Evolutionary conservation across 2,329 filamentous ascomycete genomes (phyloP), one percentile per base, ranked within the genome.

Genomic region (Didymella glomerata): DNA sequence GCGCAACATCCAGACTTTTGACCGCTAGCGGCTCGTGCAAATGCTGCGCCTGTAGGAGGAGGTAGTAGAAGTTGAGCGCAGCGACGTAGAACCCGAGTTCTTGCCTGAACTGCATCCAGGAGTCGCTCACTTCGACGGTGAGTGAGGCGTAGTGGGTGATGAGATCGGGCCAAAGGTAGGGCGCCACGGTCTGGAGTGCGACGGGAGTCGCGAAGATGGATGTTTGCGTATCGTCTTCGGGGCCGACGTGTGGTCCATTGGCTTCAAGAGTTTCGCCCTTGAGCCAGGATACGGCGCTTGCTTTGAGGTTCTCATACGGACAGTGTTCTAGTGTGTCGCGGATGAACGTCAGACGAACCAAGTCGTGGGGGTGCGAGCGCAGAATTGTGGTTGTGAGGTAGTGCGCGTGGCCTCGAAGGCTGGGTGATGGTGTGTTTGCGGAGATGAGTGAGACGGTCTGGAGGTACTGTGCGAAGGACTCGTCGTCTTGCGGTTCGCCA

Each of bases 281-380:
- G 32, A 88, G 76, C 86, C 86, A 88, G 32, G 82, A 81, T 5
- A 88, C 81, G 2, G 85, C 85, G 41, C 81, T 82, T 34, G 84
- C 83, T 65, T 85, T 85, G 36, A 85, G 79, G 16, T 84, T 83
- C 45, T 82, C 80, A 57, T 84, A 82, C 0, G 79, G 79, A 18
- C 83, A 83, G 48, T 86, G 79, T 61, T 85, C 82, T 3, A 87
- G 76, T 2, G 85, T 83, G 44, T 83, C 82, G 4, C 81, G 79
- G 52, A 87, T 85, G 63, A 86, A 81, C 4, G 82, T 82, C 30
- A 85, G 78, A 3, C 84, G 81, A 0, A 81, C 79, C 7, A 79
- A 68, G 27, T 83, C 79, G 10, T 83, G 82, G 4, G 84, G 82
- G 54, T 87, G 82, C 2, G 80, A 84, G 58, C 84, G 81, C 3